Conservation (phyloP, 2,329 filamentous ascomycete genomes). For the Ophiocordyceps camponoti-saundersi region DNA sequence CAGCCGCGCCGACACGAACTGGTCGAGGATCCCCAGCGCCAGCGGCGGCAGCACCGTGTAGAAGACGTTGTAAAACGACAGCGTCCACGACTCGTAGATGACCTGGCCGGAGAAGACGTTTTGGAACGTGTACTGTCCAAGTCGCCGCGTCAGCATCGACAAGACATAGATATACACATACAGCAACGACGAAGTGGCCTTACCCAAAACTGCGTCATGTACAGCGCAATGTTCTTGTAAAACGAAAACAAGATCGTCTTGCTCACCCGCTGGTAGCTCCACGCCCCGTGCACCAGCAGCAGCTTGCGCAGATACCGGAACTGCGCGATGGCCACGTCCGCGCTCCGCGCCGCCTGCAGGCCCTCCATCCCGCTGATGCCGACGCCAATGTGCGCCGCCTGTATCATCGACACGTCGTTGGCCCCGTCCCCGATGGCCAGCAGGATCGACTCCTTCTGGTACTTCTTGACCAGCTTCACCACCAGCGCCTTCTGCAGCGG, state of each 20-base stretch:
- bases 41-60: conserved; percentile 91
- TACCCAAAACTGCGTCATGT: conserved; percentile 99
- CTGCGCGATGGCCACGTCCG: conserved; percentile 89
- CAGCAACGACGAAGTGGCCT: conserved; percentile 14
- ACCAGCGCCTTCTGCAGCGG: conserved; percentile 94
- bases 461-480: conserved; percentile 92
- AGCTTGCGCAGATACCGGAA: conserved; percentile 92
- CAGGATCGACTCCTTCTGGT: conserved; percentile 75
- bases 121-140: conserved; percentile 72
- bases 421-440: conserved; percentile 94
- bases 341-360: conserved; percentile 86
- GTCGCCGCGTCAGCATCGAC: too few species aligned
- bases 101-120: conserved; percentile 96
- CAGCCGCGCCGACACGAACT: conserved; percentile 87
- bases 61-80: conserved; percentile 99
- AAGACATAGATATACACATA: too few species aligned
- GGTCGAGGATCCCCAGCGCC: conserved; percentile 89
- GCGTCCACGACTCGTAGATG: conserved; percentile 97
- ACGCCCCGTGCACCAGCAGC: conserved; percentile 84
- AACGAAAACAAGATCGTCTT: conserved; percentile 97
- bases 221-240: conserved; percentile 97
- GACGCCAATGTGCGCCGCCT: conserved; percentile 93
- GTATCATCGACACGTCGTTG: conserved; percentile 99
- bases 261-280: conserved; percentile 94
- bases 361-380: conserved; percentile 96